Base-by-base conservation (phyloP, 2,329 filamentous ascomycete species). In the Cryphonectria carpinicola region DNA sequence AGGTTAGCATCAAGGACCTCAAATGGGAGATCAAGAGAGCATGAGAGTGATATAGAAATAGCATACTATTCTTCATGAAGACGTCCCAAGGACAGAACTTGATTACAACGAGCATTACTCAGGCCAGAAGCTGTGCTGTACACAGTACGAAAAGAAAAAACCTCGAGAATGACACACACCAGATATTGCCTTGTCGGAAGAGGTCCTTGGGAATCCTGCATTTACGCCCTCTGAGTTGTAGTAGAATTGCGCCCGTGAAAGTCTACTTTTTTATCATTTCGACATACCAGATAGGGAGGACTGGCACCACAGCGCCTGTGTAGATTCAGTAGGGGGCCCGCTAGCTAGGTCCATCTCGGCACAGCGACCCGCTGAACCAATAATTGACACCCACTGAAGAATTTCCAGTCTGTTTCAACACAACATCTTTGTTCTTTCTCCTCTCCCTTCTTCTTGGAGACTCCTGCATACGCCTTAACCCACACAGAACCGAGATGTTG, bases 1-100 rank as follows among this genome's bases (percentile, higher is more conserved):
- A 98, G 81, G 95, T 98, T 63, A 96, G 93, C 80, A 94, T 98
- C 79, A 95, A 94, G 79, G 93, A 96, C 41, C 81, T 97, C 69
- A 93, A 89, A 73, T 99, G 94, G 94, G 91, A 94, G 75, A 92
- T 99, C 75, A 87, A 88, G 74, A 87, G 94, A 74, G 88, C 90
- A 49, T 96, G 46, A 65, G 19, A 43, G 3, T 11, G 3, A 5
- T 22, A 61, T 10, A 66, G 25, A 37, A 14, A 49, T 1, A 39
- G 25, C 6, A 66, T 19, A 64, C 5, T 19, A 22, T 19, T 52
- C 10, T 5, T 28, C 11, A 32, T 19, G 28, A 58, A 28, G 54
- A 32, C 5, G 28, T 35, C 25, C 4, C 2, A 5, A 14, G 25
- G 8, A 58, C 54, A 58, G 54, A 32, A 32, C 14, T 32, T 58